Base-by-base conservation (phyloP, 768 basidiomycete genomes). In the Rhodotorula sphaerocarpa region DNA sequence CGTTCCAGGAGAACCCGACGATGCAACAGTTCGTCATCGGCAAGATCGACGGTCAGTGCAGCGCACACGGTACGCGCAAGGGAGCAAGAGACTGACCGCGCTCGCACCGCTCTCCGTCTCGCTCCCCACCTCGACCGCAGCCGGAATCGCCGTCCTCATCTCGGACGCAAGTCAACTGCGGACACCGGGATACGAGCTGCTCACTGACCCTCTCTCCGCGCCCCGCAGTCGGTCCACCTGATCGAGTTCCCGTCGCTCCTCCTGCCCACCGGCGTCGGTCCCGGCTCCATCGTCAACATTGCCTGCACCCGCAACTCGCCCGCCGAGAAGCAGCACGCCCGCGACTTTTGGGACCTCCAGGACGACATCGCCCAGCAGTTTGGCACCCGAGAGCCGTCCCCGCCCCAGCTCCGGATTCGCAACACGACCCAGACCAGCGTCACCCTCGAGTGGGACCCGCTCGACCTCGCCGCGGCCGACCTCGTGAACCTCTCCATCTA, bases 171-270 rank as follows among this genome's bases (percentile, higher is more conserved):
- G 66, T 41, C 9, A 23, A 45, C 27, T 30, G 16, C 41, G 16
- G 27, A 5, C 4, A 9, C 33, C 7, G 1, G 9, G 25, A 11
- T 15, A 25, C 42, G 5, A 7, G 16, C 31, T 15, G n/a, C 42
- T n/a, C 14, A 5, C 31, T 9, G 30, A 3, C 1, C 12, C 16
- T 20, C 33, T 3, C 43, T 27, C 46, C 2, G 16, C 14, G 39
- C n/a, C 46, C 28, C 27, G 46, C 20, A 91, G 93, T 21, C 90
- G 89, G 92, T 92, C 23, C 93, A 97, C 73, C 81, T 97, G 41
- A 93, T 99, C 71, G 93, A 99, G 76, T 99, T 97, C 75, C 95
- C 95, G 2, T 97, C 95, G 0, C 80, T 99, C 43, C 82, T 97
- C 2, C 79, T 97, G 11, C 95, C 95, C 1, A 88, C 91, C 0